Evolutionary conservation across 2,329 filamentous ascomycete genomes (phyloP), one percentile per base, ranked within the genome.

Genomic region (Canariomyces notabilis): DNA sequence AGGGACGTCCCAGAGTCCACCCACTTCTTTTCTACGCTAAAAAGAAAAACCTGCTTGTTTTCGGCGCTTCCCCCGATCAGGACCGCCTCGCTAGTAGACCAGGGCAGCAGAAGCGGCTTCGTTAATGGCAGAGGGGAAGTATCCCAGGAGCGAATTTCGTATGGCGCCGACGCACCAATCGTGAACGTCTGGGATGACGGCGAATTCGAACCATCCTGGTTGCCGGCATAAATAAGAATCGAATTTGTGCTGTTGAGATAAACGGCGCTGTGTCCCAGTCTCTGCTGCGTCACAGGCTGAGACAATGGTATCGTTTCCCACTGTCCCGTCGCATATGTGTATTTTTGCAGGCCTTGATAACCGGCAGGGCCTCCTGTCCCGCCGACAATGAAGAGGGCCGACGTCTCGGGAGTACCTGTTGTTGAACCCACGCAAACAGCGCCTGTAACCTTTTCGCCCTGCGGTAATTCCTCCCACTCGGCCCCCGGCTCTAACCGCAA

Each of bases 191-290:
- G 77, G 2, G 83, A 79, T 1, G 87, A 89, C 1, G 77, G 69
- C 6, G 69, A 66, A 7, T 68, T 64, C 26, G 68, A 69, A 20
- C 79, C 79, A 55, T 82, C 77, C 57, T 83, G 80, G 14, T 76
- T 80, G 37, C 91, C 91, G 23, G 83, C 87, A 62, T 90, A 96
- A 20, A 95, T 75, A 19, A 96, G 67, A 44, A 97, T 86, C 4
- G 80, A 76, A 45, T 87, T 76, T 14, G 80, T 77, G 18, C 76
- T 75, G 51, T 81, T 76, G 44, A 97, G 71, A 61, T 89, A 96
- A 15, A 79, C 76, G 11, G 85, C 85, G 54, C 80, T 83, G 64
- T 97, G 91, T 56, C 83, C 79, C 48, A 80, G 71, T 48, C 89
- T 81, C 59, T 88, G 80, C 60, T 85, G 75, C 38, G 85, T 76